These are phyloP conservation scores for Barnettozyma sucrosica DNA, from an alignment of 805 yeast species.

Conservation along the genomic window DNA sequence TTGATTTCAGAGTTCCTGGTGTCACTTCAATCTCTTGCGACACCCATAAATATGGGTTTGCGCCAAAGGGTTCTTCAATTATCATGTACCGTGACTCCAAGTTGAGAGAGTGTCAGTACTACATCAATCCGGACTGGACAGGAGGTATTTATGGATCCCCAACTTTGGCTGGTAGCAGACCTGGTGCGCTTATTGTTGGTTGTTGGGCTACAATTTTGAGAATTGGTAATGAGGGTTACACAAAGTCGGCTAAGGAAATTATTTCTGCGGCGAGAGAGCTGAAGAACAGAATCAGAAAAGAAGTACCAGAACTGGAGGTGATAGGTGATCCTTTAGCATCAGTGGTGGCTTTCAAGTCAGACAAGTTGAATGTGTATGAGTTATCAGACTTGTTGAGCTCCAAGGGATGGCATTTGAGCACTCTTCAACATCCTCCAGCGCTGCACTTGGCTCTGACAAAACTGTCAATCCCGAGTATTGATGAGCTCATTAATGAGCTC, in stretches of 20 bases:
- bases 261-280: slow-evolving; percentile 58
- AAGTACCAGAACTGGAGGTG: slow-evolving; percentile 54
- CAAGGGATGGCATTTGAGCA: slow-evolving; percentile 84
- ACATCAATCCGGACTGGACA: slow-evolving; percentile 75
- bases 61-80: slow-evolving; percentile 93
- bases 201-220: slow-evolving; percentile 92
- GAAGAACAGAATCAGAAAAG: slow-evolving; percentile 39
- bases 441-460: slow-evolving; percentile 85
- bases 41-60: slow-evolving; percentile 98
- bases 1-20: slow-evolving; percentile 83
- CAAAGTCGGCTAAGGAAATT: slow-evolving; percentile 57
- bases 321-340: slow-evolving; percentile 84
- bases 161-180: slow-evolving; percentile 93
- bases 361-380: slow-evolving; percentile 61
- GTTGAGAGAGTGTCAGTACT: slow-evolving; percentile 78
- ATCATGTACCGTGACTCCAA: slow-evolving; percentile 76
- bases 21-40: slow-evolving; percentile 99
- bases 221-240: slow-evolving; percentile 83
- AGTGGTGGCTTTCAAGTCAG: slow-evolving; percentile 73
- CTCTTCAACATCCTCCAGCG: slow-evolving; percentile 87
- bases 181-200: slow-evolving; percentile 96
- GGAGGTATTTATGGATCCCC: slow-evolving; percentile 98
- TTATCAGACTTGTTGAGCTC: slow-evolving; percentile 64
- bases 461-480: slow-evolving; percentile 56
- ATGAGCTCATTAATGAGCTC: slow-evolving; percentile 48